These are phyloP conservation scores for Yamadazyma scolyti DNA, from an alignment of 805 yeast species.

Conservation along the genomic window DNA sequence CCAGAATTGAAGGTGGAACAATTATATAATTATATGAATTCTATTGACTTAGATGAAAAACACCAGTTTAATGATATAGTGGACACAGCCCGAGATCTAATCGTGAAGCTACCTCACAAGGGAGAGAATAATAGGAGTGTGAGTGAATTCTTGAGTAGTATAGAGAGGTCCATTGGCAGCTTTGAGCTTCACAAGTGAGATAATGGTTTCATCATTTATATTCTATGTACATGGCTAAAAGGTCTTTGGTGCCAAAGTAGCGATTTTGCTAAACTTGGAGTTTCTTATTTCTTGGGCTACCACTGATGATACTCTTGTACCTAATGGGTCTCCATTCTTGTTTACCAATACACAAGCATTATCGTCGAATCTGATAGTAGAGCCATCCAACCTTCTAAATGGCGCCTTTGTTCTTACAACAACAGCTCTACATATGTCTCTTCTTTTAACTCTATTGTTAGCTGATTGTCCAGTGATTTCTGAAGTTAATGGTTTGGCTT, in stretches of 20 bases:
- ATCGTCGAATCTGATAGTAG: constrained; percentile 84
- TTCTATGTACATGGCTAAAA: constrained; percentile 11
- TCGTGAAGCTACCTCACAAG: constrained; percentile 11
- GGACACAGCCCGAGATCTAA: constrained; percentile 11
- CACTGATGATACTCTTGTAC: constrained; percentile 85
- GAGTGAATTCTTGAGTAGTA: constrained; percentile 15
- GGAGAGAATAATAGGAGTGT: constrained; percentile 11
- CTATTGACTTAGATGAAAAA: too few species aligned
- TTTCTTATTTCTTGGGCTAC: constrained; percentile 89
- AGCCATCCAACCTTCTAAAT: constrained; percentile 78
- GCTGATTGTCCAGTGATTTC: constrained; percentile 72
- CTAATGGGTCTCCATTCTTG: constrained; percentile 90
- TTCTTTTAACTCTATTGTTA: constrained; percentile 82
- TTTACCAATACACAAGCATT: constrained; percentile 95
- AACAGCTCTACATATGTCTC: constrained; percentile 94
- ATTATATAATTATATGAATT: too few species aligned
- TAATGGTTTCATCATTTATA: too few species aligned
- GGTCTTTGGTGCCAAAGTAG: constrained; percentile 81
- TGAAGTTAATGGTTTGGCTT: constrained; percentile 74
- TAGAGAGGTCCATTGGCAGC: constrained; percentile 15
- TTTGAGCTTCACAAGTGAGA: too few species aligned
- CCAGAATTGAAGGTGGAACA: too few species aligned
- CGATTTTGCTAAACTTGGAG: constrained; percentile 78
- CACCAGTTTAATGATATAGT: constrained; percentile 13
- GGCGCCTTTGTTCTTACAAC: constrained; percentile 88